These are phyloP conservation scores for Amphirosellinia nigrospora DNA, from an alignment of 495 filamentous ascomycete genomes.

Conservation along the genomic window DNA sequence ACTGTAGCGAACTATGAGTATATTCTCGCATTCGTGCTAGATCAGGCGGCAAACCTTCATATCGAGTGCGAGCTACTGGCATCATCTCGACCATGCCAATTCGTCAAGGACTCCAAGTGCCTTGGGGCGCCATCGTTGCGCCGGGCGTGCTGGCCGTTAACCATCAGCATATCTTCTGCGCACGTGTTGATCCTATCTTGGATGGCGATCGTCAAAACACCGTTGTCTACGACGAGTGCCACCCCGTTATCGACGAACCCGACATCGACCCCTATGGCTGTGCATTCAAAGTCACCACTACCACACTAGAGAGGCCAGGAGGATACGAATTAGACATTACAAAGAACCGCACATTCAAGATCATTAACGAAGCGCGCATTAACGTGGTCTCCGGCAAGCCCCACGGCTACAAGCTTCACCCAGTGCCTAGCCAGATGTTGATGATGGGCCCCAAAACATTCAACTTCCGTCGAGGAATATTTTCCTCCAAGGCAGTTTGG, in stretches of 20 bases:
- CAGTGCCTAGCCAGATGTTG: conserved; percentile 74
- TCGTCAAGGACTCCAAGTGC: conserved; percentile 45
- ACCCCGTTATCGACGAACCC: neutral
- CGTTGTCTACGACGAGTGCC: neutral
- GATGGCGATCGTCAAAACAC: neutral
- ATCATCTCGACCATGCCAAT: conserved; percentile 77
- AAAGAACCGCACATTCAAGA: neutral
- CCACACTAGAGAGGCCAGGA: neutral
- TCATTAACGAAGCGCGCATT: neutral
- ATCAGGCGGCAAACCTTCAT: neutral
- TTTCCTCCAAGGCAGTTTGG: conserved; percentile 75
- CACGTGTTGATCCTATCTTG: neutral
- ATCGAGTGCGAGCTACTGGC: conserved; percentile 64
- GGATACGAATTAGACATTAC: neutral
- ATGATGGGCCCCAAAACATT: conserved; percentile 65
- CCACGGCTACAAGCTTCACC: conserved; percentile 72
- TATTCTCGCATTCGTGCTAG: neutral
- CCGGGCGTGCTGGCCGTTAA: conserved; percentile 71
- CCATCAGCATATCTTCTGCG: conserved; percentile 3
- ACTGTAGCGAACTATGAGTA: conserved; percentile 77
- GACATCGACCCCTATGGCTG: neutral
- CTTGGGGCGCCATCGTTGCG: conserved; percentile 76
- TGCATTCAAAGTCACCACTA: neutral
- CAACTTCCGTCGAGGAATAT: conserved; percentile 71
- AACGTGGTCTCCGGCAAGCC: conserved; percentile 65